These are phyloP conservation scores for Geotrichum phurueaensis DNA, from an alignment of 1,139 yeast genomes.

Conservation along the genomic window DNA sequence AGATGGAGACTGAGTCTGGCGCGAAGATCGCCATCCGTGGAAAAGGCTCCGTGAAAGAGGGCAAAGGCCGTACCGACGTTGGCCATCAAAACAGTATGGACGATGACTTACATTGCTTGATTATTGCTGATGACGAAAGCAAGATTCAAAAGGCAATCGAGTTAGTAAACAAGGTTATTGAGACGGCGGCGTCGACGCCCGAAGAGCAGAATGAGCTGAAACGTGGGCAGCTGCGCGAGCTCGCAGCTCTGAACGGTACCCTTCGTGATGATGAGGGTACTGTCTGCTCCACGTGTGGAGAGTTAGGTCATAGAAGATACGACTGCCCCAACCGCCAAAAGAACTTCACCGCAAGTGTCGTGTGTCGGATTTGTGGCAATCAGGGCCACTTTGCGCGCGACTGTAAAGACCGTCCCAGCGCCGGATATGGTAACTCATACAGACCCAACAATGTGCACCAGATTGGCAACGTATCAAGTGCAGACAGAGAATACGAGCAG, in stretches of 20 bases:
- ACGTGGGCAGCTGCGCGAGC: slow-evolving; percentile 81
- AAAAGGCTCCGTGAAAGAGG: slow-evolving; percentile 92
- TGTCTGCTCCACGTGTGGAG: slow-evolving; percentile 56
- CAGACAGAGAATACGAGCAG: slow-evolving; percentile 46
- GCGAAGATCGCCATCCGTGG: slow-evolving; percentile 87
- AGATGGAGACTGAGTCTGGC: slow-evolving; percentile 75
- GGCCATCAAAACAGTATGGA: slow-evolving; percentile 46
- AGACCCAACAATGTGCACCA: slow-evolving; percentile 21
- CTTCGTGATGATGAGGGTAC: slow-evolving; percentile 72
- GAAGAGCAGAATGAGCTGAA: slow-evolving; percentile 90
- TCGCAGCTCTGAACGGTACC: slow-evolving; percentile 93
- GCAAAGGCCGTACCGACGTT: slow-evolving; percentile 51
- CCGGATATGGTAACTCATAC: slow-evolving; percentile 21
- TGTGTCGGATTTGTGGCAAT: slow-evolving; percentile 74
- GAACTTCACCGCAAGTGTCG: slow-evolving; percentile 51
- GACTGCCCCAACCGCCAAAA: slow-evolving; percentile 52
- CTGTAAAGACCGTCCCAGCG: slow-evolving; percentile 47
- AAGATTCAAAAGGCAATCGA: slow-evolving; percentile 71
- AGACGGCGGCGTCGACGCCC: slow-evolving; percentile 78
- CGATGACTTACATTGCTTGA: slow-evolving; percentile 84
- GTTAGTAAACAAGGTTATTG: slow-evolving; percentile 68
- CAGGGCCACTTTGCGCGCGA: slow-evolving; percentile 86
- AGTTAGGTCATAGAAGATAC: slow-evolving; percentile 54
- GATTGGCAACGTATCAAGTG: slow-evolving; percentile 24
- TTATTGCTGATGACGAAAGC: slow-evolving; percentile 77